Evolutionary conservation across 345 rosid species (phyloP).

Genomic region (Brassica juncea): DNA sequence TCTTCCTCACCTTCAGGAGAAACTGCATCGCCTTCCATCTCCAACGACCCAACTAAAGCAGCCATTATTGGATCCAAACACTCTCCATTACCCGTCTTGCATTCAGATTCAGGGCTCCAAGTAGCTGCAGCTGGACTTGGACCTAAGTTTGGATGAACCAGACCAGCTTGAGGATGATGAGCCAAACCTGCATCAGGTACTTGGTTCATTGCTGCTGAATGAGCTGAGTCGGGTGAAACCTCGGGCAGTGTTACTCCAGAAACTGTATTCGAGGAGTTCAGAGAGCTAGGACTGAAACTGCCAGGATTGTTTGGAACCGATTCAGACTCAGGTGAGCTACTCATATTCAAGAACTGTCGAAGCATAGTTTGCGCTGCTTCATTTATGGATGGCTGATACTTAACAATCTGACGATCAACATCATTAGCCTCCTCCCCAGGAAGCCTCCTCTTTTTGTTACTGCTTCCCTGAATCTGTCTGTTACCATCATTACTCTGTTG

Average conservation of each 20-base stretch:
- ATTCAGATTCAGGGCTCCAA: conserved; percentile 47
- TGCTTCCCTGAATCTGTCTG: conserved; percentile 60
- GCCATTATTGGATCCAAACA: conserved; percentile 49
- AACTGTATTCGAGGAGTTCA: conserved; percentile 40
- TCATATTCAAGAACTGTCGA: conserved; percentile 57
- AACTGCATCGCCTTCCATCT: conserved; percentile 42
- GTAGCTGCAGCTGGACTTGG: conserved; percentile 43
- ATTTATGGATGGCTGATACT: conserved; percentile 64
- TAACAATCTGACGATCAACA: conserved; percentile 68
- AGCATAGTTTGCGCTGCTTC: conserved; percentile 76
- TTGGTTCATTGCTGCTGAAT: conserved; percentile 41
- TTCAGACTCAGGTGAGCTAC: conserved; percentile 53
- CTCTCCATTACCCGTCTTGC: conserved; percentile 46
- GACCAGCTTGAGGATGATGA: conserved; percentile 22
- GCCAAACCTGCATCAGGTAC: conserved; percentile 3
- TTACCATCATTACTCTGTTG: conserved; percentile 64
- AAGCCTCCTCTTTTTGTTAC: conserved; percentile 85
- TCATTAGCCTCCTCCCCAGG: conserved; percentile 44
- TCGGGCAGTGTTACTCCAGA: conserved; percentile 52
- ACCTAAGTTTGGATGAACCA: conserved; percentile 37
- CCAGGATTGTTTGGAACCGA: conserved; percentile 47
- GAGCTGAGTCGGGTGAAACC: conserved; percentile 47
- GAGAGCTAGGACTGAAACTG: conserved; percentile 44
- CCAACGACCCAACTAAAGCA: conserved; percentile 41
- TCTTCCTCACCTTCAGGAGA: conserved; percentile 49